Base-by-base conservation (phyloP, 2,329 filamentous ascomycete genomes). In the Ophiostoma perfectum region DNA sequence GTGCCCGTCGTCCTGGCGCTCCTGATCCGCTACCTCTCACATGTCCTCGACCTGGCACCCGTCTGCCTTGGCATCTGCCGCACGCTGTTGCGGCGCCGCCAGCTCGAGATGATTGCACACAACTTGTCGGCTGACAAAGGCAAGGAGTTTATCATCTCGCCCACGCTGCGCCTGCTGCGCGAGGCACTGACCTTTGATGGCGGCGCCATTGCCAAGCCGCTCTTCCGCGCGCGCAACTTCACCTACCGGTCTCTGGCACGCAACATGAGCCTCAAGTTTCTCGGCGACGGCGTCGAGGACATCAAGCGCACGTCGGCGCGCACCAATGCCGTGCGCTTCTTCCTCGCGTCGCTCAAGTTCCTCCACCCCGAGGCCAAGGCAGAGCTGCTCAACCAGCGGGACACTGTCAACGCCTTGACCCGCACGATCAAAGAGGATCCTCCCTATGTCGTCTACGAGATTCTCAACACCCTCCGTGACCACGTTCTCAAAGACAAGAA, bases 101-200 rank as follows among this genome's bases (percentile, higher is more conserved):
- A 97, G 73, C 82, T 93, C 71, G 92, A 93, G 73, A 84, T 96
- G 3, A 80, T 98, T 38, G 88, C 91, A 44, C 88, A 89, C 70
- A 92, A 92, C 70, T 80, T 98, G 18, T 89, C 91, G 3, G 87
- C 91, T 0, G 89, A 91, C 38, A 93, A 92, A 77, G 84, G 87
- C 64, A 97, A 96, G 75, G 92, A 93, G 52, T 92, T 91, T 77
- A 81, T 98, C 69, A 93, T 97, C 70, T 95, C 92, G 2, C 94
- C 95, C 0, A 93, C 91, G 38, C 80, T 99, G 69, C 88, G 94
- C 68, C 80, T 99, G 66, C 83, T 99, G 70, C 91, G 89, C 66
- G 94, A 99, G 78, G 84, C 93, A n/a, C 86, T 92, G 16, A 88
- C 84, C 67, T 90, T 97, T 72, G 93, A 98, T 77, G 93, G 93